Conservation (phyloP, 768 basidiomycete species). For the Phylloporus arenicola region DNA sequence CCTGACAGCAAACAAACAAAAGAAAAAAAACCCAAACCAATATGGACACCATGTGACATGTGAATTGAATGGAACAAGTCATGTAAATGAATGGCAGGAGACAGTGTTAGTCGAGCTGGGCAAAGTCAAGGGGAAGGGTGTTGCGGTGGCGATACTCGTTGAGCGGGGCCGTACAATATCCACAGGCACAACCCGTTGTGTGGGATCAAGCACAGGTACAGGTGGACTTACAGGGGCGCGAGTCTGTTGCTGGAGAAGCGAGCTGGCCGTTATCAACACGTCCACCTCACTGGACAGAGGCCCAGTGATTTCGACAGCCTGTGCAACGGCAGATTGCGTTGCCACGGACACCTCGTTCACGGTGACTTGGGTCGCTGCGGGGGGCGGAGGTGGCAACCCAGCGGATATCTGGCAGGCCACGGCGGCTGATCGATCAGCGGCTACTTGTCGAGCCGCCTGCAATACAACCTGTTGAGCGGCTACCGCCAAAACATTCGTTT, state of each 20-base stretch:
- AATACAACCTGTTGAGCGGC: slow-evolving; percentile 81
- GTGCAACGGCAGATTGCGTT: slow-evolving; percentile 75
- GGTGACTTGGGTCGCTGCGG: slow-evolving; percentile 40
- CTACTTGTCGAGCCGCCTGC: slow-evolving; percentile 62
- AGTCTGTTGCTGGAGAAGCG: slow-evolving; percentile 44
- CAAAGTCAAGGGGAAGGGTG: slow-evolving; percentile 23
- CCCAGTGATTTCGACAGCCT: slow-evolving; percentile 74
- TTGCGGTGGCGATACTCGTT: slow-evolving; percentile 25
- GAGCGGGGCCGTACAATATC: slow-evolving; percentile 35
- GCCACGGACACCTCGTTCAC: slow-evolving; percentile 55
- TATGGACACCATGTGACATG: slow-evolving; percentile 19
- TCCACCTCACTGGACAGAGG: slow-evolving; percentile 73
- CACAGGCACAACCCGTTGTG: slow-evolving; percentile 21
- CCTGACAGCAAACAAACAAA: slow-evolving; percentile 20
- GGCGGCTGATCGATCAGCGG: slow-evolving; percentile 45
- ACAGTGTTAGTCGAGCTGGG: slow-evolving; percentile 14
- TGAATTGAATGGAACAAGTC: slow-evolving; percentile 21
- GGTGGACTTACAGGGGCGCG: slow-evolving; percentile 26
- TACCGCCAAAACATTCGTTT: slow-evolving; percentile 55
- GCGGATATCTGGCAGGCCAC: slow-evolving; percentile 37
- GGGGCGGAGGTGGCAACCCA: slow-evolving; percentile 31
- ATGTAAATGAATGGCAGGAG: slow-evolving; percentile 23
- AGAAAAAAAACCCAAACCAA: slow-evolving; percentile 24
- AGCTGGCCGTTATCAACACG: slow-evolving; percentile 66
- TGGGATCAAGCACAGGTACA: slow-evolving; percentile 21